phyloP scores from a whole-genome alignment of 257 asterid genomes.

The Lavandula angustifolia region DNA sequence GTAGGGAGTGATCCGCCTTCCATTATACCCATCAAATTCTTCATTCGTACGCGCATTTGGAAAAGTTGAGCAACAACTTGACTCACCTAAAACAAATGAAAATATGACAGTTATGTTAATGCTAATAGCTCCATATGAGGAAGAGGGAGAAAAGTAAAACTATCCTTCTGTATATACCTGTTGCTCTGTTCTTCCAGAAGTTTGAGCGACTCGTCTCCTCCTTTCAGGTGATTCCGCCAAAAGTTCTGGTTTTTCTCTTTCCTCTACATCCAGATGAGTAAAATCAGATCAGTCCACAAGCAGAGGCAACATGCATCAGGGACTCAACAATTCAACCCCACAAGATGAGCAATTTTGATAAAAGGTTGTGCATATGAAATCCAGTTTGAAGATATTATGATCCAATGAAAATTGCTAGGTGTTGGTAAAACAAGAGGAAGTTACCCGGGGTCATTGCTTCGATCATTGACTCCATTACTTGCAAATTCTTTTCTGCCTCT shows the following conservation, averaged over 20 bases:
- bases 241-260: conserved; percentile 90
- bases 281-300: conserved; percentile 27
- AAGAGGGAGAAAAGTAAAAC: neutral
- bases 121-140: neutral
- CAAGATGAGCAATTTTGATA: neutral
- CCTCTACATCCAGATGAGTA: conserved; percentile 62
- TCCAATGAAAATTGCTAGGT: neutral
- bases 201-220: conserved; percentile 84
- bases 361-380: conserved; percentile 14
- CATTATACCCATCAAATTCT: conserved; percentile 96
- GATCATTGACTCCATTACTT: conserved; percentile 92
- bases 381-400: conserved; percentile 15
- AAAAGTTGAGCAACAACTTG: conserved; percentile 94
- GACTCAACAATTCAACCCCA: neutral
- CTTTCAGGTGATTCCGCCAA: conserved; percentile 82
- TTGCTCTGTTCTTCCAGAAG: conserved; percentile 92
- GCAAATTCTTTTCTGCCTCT: conserved; percentile 84
- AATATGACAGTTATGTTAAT: conserved; percentile 10
- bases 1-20: conserved; percentile 92
- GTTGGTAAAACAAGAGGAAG: conserved; percentile 7
- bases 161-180: conserved; percentile 53
- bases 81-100: conserved; percentile 56
- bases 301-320: conserved; percentile 24
- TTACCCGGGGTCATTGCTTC: conserved; percentile 95
- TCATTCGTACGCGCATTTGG: conserved; percentile 97